phyloP scores from a whole-genome alignment of 768 basidiomycete genomes.

The Suillus alpinus region DNA sequence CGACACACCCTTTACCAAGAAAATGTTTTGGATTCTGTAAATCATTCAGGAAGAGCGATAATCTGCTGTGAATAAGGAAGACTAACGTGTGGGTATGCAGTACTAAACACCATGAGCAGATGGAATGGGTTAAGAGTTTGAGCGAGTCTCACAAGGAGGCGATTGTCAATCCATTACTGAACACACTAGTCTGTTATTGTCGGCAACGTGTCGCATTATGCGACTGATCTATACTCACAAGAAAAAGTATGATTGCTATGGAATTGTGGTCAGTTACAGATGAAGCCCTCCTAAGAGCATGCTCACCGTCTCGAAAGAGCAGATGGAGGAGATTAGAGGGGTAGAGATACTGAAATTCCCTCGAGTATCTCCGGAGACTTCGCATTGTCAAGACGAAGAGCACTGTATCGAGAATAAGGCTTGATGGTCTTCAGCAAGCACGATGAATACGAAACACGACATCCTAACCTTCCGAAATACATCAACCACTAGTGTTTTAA shows the following conservation, averaged over 20 bases:
- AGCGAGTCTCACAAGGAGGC: slow-evolving; percentile 12
- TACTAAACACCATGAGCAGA: slow-evolving; percentile 6
- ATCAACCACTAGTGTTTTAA: slow-evolving; percentile 6
- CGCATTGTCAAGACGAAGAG: slow-evolving; percentile 9
- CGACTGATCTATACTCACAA: background rate
- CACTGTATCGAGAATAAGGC: slow-evolving; percentile 1
- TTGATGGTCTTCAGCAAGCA: background rate
- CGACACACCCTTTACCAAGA: slow-evolving; percentile 7
- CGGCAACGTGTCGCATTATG: background rate
- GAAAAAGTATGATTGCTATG: slow-evolving; percentile 7
- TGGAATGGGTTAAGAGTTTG: background rate
- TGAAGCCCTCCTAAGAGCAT: too few relatives aligned
- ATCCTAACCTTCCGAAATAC: slow-evolving; percentile 6
- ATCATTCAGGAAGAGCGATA: background rate
- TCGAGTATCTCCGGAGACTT: slow-evolving; percentile 7
- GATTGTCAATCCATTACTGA: slow-evolving; percentile 7
- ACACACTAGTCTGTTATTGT: slow-evolving; percentile 2
- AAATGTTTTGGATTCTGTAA: slow-evolving; percentile 12
- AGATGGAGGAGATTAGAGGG: slow-evolving; percentile 1
- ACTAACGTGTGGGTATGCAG: slow-evolving; percentile 3
- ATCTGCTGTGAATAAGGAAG: background rate
- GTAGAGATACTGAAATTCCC: background rate
- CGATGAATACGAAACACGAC: background rate
- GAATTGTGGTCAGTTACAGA: background rate
- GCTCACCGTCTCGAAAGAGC: slow-evolving; percentile 10